phyloP scores from a whole-genome alignment of 345 rosid genomes.

The Euphorbia lathyris region DNA sequence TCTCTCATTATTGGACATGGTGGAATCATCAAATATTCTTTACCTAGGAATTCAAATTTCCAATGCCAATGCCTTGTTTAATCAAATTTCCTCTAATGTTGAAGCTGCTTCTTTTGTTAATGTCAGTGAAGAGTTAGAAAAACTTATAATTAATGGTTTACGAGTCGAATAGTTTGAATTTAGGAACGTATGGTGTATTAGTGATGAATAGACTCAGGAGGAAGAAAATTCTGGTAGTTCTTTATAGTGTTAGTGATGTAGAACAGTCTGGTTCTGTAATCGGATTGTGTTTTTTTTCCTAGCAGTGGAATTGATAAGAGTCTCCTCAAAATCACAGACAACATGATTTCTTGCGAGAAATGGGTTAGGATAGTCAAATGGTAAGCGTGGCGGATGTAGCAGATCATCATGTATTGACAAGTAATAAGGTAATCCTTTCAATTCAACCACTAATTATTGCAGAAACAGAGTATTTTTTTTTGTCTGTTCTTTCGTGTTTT shows the following conservation, averaged over 20 bases:
- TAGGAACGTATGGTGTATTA: not conserved
- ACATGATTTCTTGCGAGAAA: slow-evolving; percentile 21
- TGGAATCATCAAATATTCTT: not conserved
- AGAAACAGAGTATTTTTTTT: too few relatives aligned
- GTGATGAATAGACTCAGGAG: slow-evolving; percentile 7
- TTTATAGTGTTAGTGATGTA: slow-evolving; percentile 12
- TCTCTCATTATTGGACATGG: not conserved
- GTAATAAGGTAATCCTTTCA: slow-evolving; percentile 4
- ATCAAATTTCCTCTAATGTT: not conserved
- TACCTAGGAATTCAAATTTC: slow-evolving; percentile 11
- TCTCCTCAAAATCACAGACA: not conserved
- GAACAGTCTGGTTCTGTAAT: slow-evolving; percentile 7
- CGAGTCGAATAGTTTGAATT: slow-evolving; percentile 1
- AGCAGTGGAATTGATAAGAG: slow-evolving; percentile 18
- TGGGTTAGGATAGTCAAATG: slow-evolving; percentile 10
- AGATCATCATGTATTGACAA: slow-evolving; percentile 5
- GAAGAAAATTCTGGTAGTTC: slow-evolving; percentile 7
- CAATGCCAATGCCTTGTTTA: not conserved
- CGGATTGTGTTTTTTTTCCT: slow-evolving; percentile 6
- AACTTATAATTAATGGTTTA: not conserved
- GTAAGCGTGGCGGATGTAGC: slow-evolving; percentile 13
- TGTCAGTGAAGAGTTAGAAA: slow-evolving; percentile 12
- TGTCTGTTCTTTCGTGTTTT: too few relatives aligned
- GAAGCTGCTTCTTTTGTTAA: slow-evolving; percentile 11
- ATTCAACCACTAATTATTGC: not conserved